phyloP scores from a whole-genome alignment of 139 green algal species.

The Chlamydomonas applanata region DNA sequence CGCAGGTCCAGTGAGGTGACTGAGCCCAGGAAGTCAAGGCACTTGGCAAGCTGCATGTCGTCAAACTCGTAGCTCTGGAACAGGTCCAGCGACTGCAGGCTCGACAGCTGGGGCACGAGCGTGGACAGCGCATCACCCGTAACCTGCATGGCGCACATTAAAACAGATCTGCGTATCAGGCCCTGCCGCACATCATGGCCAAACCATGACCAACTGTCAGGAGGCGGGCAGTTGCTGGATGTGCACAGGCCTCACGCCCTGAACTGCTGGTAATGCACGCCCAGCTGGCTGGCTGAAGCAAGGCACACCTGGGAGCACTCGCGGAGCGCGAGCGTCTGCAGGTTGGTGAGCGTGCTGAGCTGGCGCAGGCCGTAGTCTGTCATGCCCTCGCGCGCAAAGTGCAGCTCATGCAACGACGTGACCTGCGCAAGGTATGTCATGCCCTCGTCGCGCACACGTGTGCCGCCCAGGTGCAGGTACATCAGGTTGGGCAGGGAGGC shows the following conservation, averaged over 20 bases:
- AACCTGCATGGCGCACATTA: background rate
- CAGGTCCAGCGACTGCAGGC: slow-evolving; percentile 36
- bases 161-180: too few relatives aligned
- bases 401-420: slow-evolving; percentile 24
- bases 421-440: slow-evolving; percentile 22
- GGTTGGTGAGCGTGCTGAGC: slow-evolving; percentile 21
- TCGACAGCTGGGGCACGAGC: slow-evolving; percentile 23
- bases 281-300: too few relatives aligned
- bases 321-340: slow-evolving; percentile 22
- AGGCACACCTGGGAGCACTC: slow-evolving; percentile 18
- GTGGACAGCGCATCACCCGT: slow-evolving; percentile 9
- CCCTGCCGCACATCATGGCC: too few relatives aligned
- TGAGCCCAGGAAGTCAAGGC: slow-evolving; percentile 17
- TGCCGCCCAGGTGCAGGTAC: slow-evolving; percentile 30
- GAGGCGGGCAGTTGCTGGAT: too few relatives aligned
- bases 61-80: slow-evolving; percentile 32
- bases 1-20: slow-evolving; percentile 32
- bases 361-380: slow-evolving; percentile 12
- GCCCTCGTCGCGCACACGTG: slow-evolving; percentile 39
- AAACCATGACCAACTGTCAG: too few relatives aligned
- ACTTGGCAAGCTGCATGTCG: slow-evolving; percentile 28
- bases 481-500: slow-evolving; percentile 15
- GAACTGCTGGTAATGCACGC: too few relatives aligned
- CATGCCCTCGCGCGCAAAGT: slow-evolving; percentile 25
- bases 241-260: too few relatives aligned